Conservation (phyloP, 2,329 filamentous ascomycete genomes). For the Drechmeria coniospora region DNA sequence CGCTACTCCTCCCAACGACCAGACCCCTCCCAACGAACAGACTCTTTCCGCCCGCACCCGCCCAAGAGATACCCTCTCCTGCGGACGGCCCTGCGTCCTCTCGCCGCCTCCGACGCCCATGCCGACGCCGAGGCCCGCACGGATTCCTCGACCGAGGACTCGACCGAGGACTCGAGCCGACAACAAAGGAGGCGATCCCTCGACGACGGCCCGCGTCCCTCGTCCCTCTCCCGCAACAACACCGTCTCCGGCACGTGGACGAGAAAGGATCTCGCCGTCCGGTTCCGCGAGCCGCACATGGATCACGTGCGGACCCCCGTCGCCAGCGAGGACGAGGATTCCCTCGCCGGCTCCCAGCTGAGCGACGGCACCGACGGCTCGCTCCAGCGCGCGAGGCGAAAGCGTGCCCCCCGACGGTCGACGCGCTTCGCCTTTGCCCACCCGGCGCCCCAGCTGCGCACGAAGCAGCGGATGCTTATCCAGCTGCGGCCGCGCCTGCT, state of each 20-base stretch:
- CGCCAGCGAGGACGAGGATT: conserved; percentile 35
- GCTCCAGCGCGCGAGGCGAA: conserved; percentile 22
- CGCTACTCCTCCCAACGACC: conserved; percentile 33
- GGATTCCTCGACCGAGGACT: not conserved
- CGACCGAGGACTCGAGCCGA: too few species aligned
- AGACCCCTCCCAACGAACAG: conserved; percentile 11
- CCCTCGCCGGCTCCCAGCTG: conserved; percentile 22
- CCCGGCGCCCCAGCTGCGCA: conserved; percentile 42
- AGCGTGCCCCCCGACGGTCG: conserved; percentile 34
- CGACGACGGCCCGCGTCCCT: conserved; percentile 1
- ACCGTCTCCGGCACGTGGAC: conserved; percentile 23
- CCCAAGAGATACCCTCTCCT: conserved; percentile 23
- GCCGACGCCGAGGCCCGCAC: conserved; percentile 1
- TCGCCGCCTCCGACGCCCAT: conserved; percentile 14
- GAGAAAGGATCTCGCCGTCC: conserved; percentile 27
- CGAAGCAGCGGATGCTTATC: conserved; percentile 49
- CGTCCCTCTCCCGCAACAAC: conserved; percentile 8
- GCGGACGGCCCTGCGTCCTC: conserved; percentile 24
- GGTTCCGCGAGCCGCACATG: conserved; percentile 25
- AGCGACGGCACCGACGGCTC: conserved; percentile 30
- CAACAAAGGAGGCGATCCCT: conserved; percentile 1
- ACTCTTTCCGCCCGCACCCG: too few species aligned
- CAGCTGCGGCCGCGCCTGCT: conserved; percentile 53
- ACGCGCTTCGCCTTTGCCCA: conserved; percentile 54
- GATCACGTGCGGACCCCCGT: conserved; percentile 10